These are phyloP conservation scores for Silene conica DNA, from an alignment of 148 eudicot species.

Conservation along the genomic window DNA sequence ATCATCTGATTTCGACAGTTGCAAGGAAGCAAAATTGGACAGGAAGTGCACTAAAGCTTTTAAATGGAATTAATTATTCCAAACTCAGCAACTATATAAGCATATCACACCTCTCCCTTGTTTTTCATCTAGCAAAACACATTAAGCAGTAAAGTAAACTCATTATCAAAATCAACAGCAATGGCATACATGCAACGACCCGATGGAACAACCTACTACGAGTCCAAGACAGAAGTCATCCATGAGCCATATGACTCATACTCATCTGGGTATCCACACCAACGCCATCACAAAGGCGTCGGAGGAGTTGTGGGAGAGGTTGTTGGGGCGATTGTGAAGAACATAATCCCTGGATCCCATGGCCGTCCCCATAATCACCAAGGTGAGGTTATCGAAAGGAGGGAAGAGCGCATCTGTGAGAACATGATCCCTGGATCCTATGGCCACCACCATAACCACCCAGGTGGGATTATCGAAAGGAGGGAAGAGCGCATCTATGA, in stretches of 20 bases:
- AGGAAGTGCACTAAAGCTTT: neutral
- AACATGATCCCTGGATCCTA: neutral
- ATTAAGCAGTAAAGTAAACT: neutral
- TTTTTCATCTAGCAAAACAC: constrained; percentile 20
- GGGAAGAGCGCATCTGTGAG: constrained; percentile 24
- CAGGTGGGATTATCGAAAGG: constrained; percentile 25
- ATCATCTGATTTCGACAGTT: constrained; percentile 7
- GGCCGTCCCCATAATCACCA: constrained; percentile 12
- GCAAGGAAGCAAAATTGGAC: constrained; percentile 2
- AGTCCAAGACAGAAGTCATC: constrained; percentile 22
- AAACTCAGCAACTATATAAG: constrained; percentile 22
- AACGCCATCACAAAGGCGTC: constrained; percentile 22
- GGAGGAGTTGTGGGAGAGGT: constrained; percentile 23
- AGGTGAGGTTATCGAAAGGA: constrained; percentile 27
- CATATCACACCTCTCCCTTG: neutral
- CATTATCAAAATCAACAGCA: constrained; percentile 1
- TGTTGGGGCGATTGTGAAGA: constrained; percentile 16
- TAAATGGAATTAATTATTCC: neutral
- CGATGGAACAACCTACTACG: constrained; percentile 20
- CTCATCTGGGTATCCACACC: constrained; percentile 27
- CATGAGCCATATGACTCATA: constrained; percentile 28
- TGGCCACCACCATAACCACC: constrained; percentile 15
- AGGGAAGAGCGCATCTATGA: constrained; percentile 24
- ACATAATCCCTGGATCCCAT: constrained; percentile 22
- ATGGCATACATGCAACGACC: constrained; percentile 22